These are phyloP conservation scores for Huntiella savannae DNA, from an alignment of 2,329 filamentous ascomycete genomes.

Conservation along the genomic window DNA sequence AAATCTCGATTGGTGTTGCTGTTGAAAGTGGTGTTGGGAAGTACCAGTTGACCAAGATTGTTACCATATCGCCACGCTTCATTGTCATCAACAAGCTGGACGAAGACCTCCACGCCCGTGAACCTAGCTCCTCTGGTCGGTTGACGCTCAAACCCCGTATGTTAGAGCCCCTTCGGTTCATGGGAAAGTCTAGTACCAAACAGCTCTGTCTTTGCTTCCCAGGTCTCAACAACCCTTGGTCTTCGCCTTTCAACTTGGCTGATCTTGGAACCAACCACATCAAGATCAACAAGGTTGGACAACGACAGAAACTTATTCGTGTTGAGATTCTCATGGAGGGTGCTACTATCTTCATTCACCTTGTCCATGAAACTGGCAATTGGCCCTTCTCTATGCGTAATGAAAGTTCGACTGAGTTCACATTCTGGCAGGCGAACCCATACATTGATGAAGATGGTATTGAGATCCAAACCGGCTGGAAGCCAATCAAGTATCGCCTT, in stretches of 20 bases:
- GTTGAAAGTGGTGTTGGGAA: constrained; percentile 87
- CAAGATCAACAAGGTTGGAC: constrained; percentile 78
- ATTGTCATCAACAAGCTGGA: constrained; percentile 83
- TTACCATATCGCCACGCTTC: constrained; percentile 81
- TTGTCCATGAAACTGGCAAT: constrained; percentile 78
- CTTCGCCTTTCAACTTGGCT: constrained; percentile 91
- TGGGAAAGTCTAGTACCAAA: constrained; percentile 66
- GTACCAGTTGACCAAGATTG: constrained; percentile 92
- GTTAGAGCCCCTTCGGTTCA: constrained; percentile 70
- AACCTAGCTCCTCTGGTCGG: constrained; percentile 77
- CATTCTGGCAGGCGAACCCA: constrained; percentile 88
- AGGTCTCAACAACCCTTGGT: constrained; percentile 92
- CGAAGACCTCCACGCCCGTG: constrained; percentile 75
- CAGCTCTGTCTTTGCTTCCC: constrained; percentile 87
- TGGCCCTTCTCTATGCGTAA: constrained; percentile 99
- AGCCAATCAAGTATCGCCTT: constrained; percentile 76
- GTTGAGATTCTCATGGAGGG: constrained; percentile 83
- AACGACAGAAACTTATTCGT: constrained; percentile 72
- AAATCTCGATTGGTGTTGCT: constrained; percentile 81
- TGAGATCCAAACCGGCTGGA: constrained; percentile 73
- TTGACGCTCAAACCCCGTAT: constrained; percentile 61
- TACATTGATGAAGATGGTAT: constrained; percentile 79
- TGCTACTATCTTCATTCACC: constrained; percentile 80
- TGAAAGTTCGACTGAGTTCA: constrained; percentile 89
- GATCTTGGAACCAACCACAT: constrained; percentile 84